Evolutionary conservation across 495 filamentous ascomycete species (phyloP).

Genomic region (Penicillium diatomitis): DNA sequence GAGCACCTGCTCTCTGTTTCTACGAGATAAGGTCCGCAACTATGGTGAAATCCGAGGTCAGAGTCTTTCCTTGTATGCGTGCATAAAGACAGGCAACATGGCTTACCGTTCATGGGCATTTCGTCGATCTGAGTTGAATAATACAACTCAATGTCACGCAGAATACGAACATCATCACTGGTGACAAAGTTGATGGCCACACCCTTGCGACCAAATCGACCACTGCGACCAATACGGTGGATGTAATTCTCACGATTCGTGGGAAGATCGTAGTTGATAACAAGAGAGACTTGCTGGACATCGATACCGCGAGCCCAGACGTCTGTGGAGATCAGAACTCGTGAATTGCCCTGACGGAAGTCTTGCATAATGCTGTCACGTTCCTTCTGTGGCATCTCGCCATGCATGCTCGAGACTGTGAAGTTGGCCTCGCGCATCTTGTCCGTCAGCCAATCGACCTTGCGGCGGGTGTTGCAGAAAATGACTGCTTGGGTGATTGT

Average conservation of each 20-base stretch:
- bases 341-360: slow-evolving; percentile 90
- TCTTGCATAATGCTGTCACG: slow-evolving; percentile 99
- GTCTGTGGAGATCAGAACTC: slow-evolving; percentile 97
- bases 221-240: slow-evolving; percentile 91
- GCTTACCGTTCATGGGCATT: slow-evolving; percentile 91
- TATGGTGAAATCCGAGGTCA: slow-evolving; percentile 7
- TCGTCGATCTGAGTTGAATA: slow-evolving; percentile 99
- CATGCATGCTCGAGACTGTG: slow-evolving; percentile 97
- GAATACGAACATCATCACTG: slow-evolving; percentile 91
- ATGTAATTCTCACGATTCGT: slow-evolving; percentile 99
- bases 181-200: slow-evolving; percentile 99
- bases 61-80: too few species aligned
- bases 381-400: slow-evolving; percentile 97
- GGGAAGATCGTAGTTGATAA: slow-evolving; percentile 98
- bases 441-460: slow-evolving; percentile 99
- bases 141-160: slow-evolving; percentile 94
- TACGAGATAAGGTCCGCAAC: slow-evolving; percentile 42
- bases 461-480: slow-evolving; percentile 98
- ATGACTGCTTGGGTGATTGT: slow-evolving; percentile 99
- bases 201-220: slow-evolving; percentile 95
- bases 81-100: not conserved
- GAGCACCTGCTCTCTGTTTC: slow-evolving; percentile 1
- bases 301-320: slow-evolving; percentile 98
- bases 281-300: slow-evolving; percentile 97
- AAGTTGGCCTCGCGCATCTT: slow-evolving; percentile 98